These are phyloP conservation scores for Komagataella phaffii DNA, from an alignment of 805 yeast species.

Conservation along the genomic window DNA sequence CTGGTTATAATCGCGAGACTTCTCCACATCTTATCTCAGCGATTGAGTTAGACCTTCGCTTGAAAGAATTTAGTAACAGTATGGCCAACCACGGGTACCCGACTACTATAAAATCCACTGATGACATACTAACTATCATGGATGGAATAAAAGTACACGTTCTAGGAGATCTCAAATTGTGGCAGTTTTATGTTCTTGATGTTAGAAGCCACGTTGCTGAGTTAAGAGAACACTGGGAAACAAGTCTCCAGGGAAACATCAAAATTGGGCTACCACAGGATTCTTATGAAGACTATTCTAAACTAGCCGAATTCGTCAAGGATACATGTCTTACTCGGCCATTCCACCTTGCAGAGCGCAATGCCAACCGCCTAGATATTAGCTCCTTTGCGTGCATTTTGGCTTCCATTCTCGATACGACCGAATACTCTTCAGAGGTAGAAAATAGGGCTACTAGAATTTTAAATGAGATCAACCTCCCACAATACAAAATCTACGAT, in stretches of 20 bases:
- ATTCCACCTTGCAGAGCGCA: slow-evolving; percentile 34
- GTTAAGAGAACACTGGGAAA: slow-evolving; percentile 23
- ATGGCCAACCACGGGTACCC: slow-evolving; percentile 52
- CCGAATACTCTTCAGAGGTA: slow-evolving; percentile 16
- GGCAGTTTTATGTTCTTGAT: slow-evolving; percentile 82
- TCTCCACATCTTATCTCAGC: slow-evolving; percentile 87
- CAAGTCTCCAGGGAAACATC: neutral
- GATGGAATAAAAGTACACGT: slow-evolving; percentile 62
- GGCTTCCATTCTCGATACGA: slow-evolving; percentile 19
- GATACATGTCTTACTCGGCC: slow-evolving; percentile 24
- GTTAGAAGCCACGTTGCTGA: slow-evolving; percentile 26
- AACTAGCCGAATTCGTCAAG: slow-evolving; percentile 35
- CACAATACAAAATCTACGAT: slow-evolving; percentile 63
- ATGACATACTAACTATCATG: slow-evolving; percentile 48
- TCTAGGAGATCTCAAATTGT: slow-evolving; percentile 48
- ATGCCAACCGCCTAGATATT: slow-evolving; percentile 39
- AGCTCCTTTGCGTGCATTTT: slow-evolving; percentile 39
- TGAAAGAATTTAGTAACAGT: slow-evolving; percentile 49
- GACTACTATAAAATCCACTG: slow-evolving; percentile 29
- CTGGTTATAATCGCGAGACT: slow-evolving; percentile 74
- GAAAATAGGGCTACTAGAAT: slow-evolving; percentile 32
- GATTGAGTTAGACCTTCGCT: slow-evolving; percentile 63
- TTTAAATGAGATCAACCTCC: slow-evolving; percentile 66
- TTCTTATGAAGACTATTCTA: slow-evolving; percentile 21
- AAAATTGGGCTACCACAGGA: slow-evolving; percentile 29